These are phyloP conservation scores for Umbelopsis vinacea DNA, from an alignment of 192 early-diverging fungal genomes.

Conservation along the genomic window DNA sequence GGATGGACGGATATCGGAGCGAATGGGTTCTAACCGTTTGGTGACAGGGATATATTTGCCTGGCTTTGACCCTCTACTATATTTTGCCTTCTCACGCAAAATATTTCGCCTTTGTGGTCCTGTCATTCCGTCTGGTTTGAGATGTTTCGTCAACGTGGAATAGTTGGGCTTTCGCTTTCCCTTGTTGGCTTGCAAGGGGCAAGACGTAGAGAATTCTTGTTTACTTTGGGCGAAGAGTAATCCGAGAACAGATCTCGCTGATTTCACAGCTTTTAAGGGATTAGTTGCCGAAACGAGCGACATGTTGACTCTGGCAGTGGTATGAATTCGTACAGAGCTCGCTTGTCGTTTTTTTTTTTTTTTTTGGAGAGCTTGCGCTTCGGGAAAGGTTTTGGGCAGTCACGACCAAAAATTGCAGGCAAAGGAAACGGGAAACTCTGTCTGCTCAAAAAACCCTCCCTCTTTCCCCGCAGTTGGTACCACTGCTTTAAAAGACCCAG, in stretches of 20 bases:
- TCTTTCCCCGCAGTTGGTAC: too few relatives aligned
- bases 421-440: too few relatives aligned
- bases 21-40: conserved; percentile 32
- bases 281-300: background rate
- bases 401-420: too few relatives aligned
- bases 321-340: background rate
- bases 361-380: background rate
- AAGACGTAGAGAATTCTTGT: background rate
- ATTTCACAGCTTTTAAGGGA: background rate
- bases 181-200: conserved; percentile 3
- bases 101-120: conserved; percentile 38
- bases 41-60: conserved; percentile 39
- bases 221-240: background rate
- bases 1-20: background rate
- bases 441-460: too few relatives aligned
- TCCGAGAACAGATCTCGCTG: background rate
- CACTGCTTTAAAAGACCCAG: too few relatives aligned
- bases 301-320: background rate
- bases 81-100: conserved; percentile 23
- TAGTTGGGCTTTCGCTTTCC: conserved; percentile 34
- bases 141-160: conserved; percentile 41
- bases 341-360: background rate
- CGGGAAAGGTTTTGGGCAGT: too few relatives aligned
- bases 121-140: conserved; percentile 41
- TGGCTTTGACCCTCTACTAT: conserved; percentile 21